Evolutionary conservation across 2,329 filamentous ascomycete genomes (phyloP), one percentile per base, ranked within the genome.

Genomic region (Pestalotiopsis sp.): DNA sequence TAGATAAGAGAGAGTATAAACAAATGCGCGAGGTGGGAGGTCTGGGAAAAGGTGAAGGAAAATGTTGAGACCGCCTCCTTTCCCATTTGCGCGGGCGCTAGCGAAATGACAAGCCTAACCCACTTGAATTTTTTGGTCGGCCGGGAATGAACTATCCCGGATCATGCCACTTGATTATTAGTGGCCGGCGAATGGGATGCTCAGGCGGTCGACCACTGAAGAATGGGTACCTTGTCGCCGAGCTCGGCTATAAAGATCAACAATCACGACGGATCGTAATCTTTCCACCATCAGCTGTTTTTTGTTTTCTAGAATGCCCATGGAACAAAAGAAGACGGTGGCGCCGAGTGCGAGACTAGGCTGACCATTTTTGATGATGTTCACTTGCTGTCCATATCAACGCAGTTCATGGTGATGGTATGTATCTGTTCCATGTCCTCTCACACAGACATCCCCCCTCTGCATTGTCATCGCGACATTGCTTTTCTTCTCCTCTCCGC

Each of bases 91-190:
- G 23, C 57, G 57, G 57, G 23, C 57, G 57, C 57, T 59, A 59
- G 57, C 57, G 23, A 59, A 36, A 36, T 59, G 45, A 52, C 45
- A 52, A 52, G 27, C 57, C 23, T 27, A 27, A 59, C 23, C 27
- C 25, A 12, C 56, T 31, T 58, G 20, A 25, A 27, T 58, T 58
- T 58, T 31, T 56, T 56, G 20, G 49, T 20, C 20, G 56, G 57
- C 36, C 57, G 57, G 57, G 25, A 23, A 59, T 59, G 57, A 14
- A n/a, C 23, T 6, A 59, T 59, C 23, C 57, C 57, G 57, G 57
- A 59, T 59, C 57, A 59, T 59, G 57, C 57, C 57, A 59, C 57
- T 59, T 59, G 31, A 36, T 36, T 36, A 36, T 36, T 52, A 20
- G 45, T 20, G 17, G 45, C 20, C 17, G 45, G 23, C 45, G 45